Conservation (phyloP, 2,329 filamentous ascomycete species). For the Pseudogymnoascus sp. region DNA sequence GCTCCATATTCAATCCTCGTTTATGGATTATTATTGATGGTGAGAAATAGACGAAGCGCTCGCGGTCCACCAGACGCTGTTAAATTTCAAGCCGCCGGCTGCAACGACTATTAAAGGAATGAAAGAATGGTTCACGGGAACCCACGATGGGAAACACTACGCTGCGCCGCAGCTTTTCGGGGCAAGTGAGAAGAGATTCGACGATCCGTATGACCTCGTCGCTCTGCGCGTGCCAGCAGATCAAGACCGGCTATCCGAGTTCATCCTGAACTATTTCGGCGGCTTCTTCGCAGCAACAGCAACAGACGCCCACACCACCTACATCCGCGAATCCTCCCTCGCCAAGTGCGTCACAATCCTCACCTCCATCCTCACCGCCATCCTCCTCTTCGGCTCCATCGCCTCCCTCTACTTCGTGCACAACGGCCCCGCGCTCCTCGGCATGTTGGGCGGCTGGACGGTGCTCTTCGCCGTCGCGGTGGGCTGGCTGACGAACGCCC, state of each 20-base stretch:
- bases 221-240: constrained; percentile 21
- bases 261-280: constrained; percentile 23
- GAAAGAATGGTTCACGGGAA: constrained; percentile 18
- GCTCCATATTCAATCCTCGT: background rate
- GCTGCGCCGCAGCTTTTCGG: constrained; percentile 20
- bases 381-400: constrained; percentile 18
- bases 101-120: constrained; percentile 17
- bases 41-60: constrained; percentile 14
- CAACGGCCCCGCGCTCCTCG: constrained; percentile 12
- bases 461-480: constrained; percentile 20
- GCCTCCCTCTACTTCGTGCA: constrained; percentile 16
- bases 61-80: constrained; percentile 14
- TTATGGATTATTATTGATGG: background rate
- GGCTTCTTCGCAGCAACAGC: constrained; percentile 13
- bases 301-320: constrained; percentile 13
- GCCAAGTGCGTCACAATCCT: constrained; percentile 12
- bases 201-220: constrained; percentile 21
- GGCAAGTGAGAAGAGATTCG: constrained; percentile 14
- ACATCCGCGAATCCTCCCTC: constrained; percentile 12
- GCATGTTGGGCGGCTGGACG: constrained; percentile 19
- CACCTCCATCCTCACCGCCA: constrained; percentile 14
- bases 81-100: constrained; percentile 13
- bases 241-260: constrained; percentile 23
- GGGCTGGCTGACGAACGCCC: constrained; percentile 19
- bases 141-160: background rate